Conservation (phyloP, 768 basidiomycete genomes). For the Podaxis rugospora region DNA sequence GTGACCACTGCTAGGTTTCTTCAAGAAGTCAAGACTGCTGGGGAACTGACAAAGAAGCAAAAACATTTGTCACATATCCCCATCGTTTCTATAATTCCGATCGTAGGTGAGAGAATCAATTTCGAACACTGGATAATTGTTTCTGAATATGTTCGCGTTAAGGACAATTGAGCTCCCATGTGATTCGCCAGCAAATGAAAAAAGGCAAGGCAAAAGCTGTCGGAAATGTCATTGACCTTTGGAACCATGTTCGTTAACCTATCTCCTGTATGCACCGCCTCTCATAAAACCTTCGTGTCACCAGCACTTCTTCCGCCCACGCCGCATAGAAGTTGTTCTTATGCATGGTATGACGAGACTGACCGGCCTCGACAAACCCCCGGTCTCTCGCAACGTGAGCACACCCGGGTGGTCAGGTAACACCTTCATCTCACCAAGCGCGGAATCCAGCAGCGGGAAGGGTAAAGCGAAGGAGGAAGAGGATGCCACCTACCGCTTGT, state of each 20-base stretch:
- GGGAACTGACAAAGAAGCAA: not conserved
- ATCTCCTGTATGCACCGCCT: not conserved
- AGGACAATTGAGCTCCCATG: slow-evolving; percentile 22
- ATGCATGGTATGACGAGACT: slow-evolving; percentile 23
- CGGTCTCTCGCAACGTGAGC: slow-evolving; percentile 11
- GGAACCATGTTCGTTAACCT: slow-evolving; percentile 37
- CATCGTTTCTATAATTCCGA: not conserved
- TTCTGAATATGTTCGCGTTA: not conserved
- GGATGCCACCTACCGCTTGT: slow-evolving; percentile 12
- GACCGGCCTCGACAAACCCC: slow-evolving; percentile 17
- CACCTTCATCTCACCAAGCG: slow-evolving; percentile 24
- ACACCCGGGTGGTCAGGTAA: slow-evolving; percentile 27
- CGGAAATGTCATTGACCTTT: slow-evolving; percentile 37
- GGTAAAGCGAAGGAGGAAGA: slow-evolving; percentile 1
- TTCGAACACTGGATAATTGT: not conserved
- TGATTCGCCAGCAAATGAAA: slow-evolving; percentile 25
- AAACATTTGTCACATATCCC: not conserved
- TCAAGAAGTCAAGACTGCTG: slow-evolving; percentile 1
- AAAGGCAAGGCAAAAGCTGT: slow-evolving; percentile 31
- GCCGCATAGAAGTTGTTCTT: slow-evolving; percentile 38
- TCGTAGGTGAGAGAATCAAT: slow-evolving; percentile 3
- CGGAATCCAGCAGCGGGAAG: not conserved
- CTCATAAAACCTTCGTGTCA: slow-evolving; percentile 13
- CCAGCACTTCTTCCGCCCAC: slow-evolving; percentile 46
- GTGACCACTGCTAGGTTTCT: not conserved